Base-by-base conservation (phyloP, 1,284 basidiomycete species). In the Leucoagaricus sp. region DNA sequence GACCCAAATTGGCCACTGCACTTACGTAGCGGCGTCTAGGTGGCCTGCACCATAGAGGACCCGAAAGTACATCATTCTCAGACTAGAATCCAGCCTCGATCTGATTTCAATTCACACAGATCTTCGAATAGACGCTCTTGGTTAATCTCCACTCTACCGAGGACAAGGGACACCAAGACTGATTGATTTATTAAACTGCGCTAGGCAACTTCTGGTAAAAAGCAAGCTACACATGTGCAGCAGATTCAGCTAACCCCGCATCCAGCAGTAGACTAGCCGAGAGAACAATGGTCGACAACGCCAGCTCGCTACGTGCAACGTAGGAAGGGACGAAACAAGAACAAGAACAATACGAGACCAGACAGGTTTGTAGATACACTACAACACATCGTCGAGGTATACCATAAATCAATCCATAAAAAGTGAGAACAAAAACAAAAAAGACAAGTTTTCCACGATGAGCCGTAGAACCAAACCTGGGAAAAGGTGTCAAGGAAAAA, bases 221-320 rank as follows among this genome's bases (percentile, higher is more conserved):
- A 45, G 5, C 17, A 25, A 29, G 21, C 49, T 29, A 53, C 31
- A 42, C 8, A 46, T 10, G 9, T 19, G 19, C 17, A 45, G 33
- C 23, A 23, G 23, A 15, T 34, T 10, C 28, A 13, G 19, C 38
- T 26, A 28, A 17, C 21, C 31, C 33, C 42, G 51, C 51, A 31
- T 53, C 51, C 45, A 46, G 42, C 51, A 8, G 23, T 7, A 36
- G 51, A 44, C 49, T 51, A 42, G 36, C 38, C 17, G n/a, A n/a
- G 29, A n/a, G n/a, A 40, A 6, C 21, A n/a, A n/a, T n/a, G 10
- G 19, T 21, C 9, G 8, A 38, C 34, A 26, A 19, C 42, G 41
- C 51, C 51, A 53, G 51, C 51, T 45, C 51, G 25, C 51, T 53
- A 36, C 51, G 42, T 45, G 19, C 51, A 34, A 45, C 28, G 29